A percentile compares a stretch with the other conserved stretches of the same genome.
These are phyloP conservation scores for Carex arenaria DNA, from an alignment of 202 grass and related monocot genomes.

Conservation along the genomic window DNA sequence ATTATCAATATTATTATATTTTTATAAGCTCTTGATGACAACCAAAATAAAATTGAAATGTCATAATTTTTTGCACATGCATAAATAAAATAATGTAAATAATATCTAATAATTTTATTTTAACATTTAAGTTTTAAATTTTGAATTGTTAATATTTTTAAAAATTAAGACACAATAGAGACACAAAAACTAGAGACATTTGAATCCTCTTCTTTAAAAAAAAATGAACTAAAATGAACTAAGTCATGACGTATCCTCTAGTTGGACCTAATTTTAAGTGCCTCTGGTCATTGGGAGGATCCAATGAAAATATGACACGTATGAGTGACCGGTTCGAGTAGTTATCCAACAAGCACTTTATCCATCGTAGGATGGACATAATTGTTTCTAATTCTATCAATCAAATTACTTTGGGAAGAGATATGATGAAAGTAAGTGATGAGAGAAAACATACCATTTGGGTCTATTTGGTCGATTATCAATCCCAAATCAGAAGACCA, in stretches of 20 bases:
- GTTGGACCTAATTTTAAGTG: not conserved
- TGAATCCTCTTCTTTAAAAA: too few species aligned
- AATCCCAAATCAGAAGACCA: not conserved
- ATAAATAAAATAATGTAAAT: too few species aligned
- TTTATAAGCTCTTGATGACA: too few species aligned
- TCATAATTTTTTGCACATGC: too few species aligned
- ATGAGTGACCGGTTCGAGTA: not conserved
- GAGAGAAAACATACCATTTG: conserved; percentile 42
- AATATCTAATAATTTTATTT: too few species aligned
- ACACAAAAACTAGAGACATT: too few species aligned
- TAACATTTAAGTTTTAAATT: too few species aligned
- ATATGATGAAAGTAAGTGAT: not conserved
- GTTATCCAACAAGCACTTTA: not conserved
- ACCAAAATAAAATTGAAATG: too few species aligned
- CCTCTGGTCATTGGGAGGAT: not conserved
- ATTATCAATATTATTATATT: too few species aligned
- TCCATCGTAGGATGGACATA: not conserved
- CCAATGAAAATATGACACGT: not conserved
- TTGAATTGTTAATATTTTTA: too few species aligned
- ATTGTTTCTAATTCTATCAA: not conserved
- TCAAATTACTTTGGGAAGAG: not conserved
- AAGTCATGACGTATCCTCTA: not conserved
- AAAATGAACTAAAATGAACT: too few species aligned
- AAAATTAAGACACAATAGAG: too few species aligned
- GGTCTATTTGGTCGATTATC: conserved; percentile 34